phyloP scores from a whole-genome alignment of 2,329 filamentous ascomycete species.

The Diplodia seriata region DNA sequence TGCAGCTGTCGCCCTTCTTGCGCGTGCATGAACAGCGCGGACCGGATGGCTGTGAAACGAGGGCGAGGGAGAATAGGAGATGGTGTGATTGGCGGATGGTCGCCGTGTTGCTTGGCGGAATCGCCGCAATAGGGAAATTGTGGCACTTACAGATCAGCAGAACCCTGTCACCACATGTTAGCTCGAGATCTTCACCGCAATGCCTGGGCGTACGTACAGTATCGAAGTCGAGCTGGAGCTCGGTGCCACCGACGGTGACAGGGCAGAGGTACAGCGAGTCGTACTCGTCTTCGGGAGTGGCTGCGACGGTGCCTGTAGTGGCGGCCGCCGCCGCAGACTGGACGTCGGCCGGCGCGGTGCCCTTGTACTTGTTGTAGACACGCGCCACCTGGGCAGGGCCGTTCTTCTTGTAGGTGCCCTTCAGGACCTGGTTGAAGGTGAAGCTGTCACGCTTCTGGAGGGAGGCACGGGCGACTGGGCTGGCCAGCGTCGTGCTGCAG shows the following conservation, averaged over 20 bases:
- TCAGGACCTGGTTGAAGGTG: constrained; percentile 44
- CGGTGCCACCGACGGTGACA: constrained; percentile 69
- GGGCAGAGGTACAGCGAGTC: constrained; percentile 56
- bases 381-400: constrained; percentile 49
- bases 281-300: constrained; percentile 51
- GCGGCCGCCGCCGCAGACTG: constrained; percentile 44
- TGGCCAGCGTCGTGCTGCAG: constrained; percentile 39
- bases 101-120: constrained; percentile 14
- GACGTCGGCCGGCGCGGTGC: constrained; percentile 42
- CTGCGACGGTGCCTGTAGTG: constrained; percentile 49
- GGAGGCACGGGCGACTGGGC: constrained; percentile 44
- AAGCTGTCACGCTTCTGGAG: constrained; percentile 43
- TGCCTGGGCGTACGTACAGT: constrained; percentile 57
- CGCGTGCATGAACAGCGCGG: background rate
- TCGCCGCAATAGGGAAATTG: constrained; percentile 9
- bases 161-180: constrained; percentile 45
- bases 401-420: constrained; percentile 45
- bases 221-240: constrained; percentile 72
- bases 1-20: constrained; percentile 3
- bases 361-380: constrained; percentile 50
- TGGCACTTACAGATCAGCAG: constrained; percentile 60
- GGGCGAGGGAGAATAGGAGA: background rate
- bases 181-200: constrained; percentile 18
- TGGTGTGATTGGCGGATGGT: constrained; percentile 2
- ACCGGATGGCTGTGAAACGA: background rate